Evolutionary conservation across 2,329 filamentous ascomycete genomes (phyloP), one percentile per base, ranked within the genome.

Genomic region (Aureobasidium sp.): DNA sequence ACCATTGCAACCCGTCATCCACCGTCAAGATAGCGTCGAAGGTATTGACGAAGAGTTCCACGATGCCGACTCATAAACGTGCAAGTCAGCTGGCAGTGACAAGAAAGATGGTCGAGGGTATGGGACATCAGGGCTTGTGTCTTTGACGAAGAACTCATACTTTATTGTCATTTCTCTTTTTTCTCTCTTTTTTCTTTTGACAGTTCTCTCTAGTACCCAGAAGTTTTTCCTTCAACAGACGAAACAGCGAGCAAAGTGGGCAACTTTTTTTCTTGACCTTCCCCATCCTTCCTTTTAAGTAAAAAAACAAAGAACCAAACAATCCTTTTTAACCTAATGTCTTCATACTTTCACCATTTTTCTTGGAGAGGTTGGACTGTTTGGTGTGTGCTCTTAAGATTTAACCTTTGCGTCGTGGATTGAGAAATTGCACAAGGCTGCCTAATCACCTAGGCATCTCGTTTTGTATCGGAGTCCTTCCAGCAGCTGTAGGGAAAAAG

Each of bases 21-120:
- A 76, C 38, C 65, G 66, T 63, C 67, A 69, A 65, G 77, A 80
- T 64, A 75, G 73, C 31, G 69, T 76, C 57, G 74, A 74, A 13
- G 69, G 74, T 6, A 71, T 73, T 42, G 72, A 76, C 31, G 77
- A 79, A 40, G 73, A 75, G 43, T 80, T 80, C 61, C 72, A 77
- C 50, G 78, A 80, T 69, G 78, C 78, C 7, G 73, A 77, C 62
- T 61, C 60, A 42, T 60, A 42, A 13, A 50, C n/a, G n/a, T 38
- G 6, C 5, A 7, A n/a, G 7, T 17, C 7, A 21, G 25, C 9
- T n/a, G 43, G n/a, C 7, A 10, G 9, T n/a, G 31, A 4, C 13
- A 13, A 21, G 46, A 49, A 49, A 46, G n/a, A n/a, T n/a, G n/a
- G n/a, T n/a, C n/a, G 27, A 47, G 43, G 43, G 43, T 47, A 47